Conservation (phyloP, 805 yeast genomes). For the Ogataea henricii region DNA sequence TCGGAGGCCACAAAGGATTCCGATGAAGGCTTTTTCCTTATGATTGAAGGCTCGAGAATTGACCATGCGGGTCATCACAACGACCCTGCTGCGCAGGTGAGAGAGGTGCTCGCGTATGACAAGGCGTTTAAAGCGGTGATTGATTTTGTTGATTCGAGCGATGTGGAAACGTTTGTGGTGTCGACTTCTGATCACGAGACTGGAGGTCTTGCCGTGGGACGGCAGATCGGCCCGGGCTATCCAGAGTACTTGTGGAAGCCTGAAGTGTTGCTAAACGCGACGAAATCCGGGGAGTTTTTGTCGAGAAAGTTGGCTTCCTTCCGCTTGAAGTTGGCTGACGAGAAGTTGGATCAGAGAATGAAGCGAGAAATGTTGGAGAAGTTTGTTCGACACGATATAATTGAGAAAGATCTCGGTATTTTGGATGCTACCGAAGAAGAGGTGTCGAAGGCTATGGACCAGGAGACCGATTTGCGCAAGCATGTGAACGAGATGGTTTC, state of each 20-base stretch:
- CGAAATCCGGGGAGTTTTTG: conserved; percentile 77
- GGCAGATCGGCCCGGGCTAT: conserved; percentile 66
- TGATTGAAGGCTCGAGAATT: conserved; percentile 90
- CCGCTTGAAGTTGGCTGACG: conserved; percentile 9
- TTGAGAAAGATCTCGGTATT: conserved; percentile 70
- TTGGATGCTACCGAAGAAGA: conserved; percentile 58
- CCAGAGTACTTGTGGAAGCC: conserved; percentile 93
- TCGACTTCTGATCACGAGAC: conserved; percentile 95
- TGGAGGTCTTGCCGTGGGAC: conserved; percentile 88
- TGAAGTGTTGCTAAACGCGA: conserved; percentile 64
- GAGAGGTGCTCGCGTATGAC: conserved; percentile 87
- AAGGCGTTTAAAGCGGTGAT: conserved; percentile 75
- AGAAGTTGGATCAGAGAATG: conserved; percentile 17
- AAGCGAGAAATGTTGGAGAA: conserved; percentile 37
- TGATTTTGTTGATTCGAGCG: conserved; percentile 66
- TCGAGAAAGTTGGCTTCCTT: conserved; percentile 44
- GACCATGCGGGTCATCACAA: conserved; percentile 95
- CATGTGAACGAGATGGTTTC: conserved; percentile 72
- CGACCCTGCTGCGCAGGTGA: conserved; percentile 92
- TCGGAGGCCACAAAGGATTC: conserved; percentile 66
- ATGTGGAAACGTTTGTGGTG: conserved; percentile 74
- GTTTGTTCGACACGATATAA: conserved; percentile 54
- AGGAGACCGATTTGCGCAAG: conserved; percentile 40
- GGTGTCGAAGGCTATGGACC: conserved; percentile 42
- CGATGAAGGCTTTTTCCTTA: conserved; percentile 80